These are phyloP conservation scores for Lentinula guzmanii DNA, from an alignment of 768 basidiomycete species.

Conservation along the genomic window DNA sequence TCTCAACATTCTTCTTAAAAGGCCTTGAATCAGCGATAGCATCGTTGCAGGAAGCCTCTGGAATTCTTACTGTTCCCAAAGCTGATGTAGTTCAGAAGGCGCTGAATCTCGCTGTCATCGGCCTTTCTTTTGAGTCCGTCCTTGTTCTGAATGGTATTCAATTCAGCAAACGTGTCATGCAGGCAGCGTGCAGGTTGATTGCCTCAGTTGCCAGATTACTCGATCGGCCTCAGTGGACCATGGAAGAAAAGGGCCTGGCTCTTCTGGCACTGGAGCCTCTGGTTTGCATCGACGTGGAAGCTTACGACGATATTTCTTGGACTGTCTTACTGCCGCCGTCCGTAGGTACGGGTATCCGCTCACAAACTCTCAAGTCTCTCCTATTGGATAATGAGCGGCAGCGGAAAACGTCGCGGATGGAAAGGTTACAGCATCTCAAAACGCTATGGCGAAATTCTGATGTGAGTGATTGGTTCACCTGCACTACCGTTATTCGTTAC, in stretches of 20 bases:
- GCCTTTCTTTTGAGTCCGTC: conserved; percentile 64
- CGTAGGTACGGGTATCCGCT: conserved; percentile 56
- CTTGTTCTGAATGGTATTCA: conserved; percentile 61
- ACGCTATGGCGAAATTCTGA: conserved; percentile 65
- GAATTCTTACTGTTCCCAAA: conserved; percentile 33
- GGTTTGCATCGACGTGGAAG: conserved; percentile 30
- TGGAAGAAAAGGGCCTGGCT: conserved; percentile 59
- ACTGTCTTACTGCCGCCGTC: conserved; percentile 43
- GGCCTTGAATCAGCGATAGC: conserved; percentile 43
- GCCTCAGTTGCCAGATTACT: conserved; percentile 29
- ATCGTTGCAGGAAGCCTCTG: conserved; percentile 38
- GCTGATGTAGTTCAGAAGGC: conserved; percentile 61
- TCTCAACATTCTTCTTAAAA: conserved; percentile 59
- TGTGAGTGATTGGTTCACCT: conserved; percentile 33
- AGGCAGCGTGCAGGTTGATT: conserved; percentile 51
- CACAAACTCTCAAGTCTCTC: conserved; percentile 38
- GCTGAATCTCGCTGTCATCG: conserved; percentile 63
- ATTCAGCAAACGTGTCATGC: conserved; percentile 55
- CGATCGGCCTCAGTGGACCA: conserved; percentile 44
- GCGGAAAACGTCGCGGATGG: conserved; percentile 8
- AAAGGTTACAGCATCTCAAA: conserved; percentile 41
- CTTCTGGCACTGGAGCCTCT: conserved; percentile 64
- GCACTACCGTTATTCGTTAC: neutral
- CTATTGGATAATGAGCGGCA: conserved; percentile 11
- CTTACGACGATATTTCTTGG: conserved; percentile 23